A percentile compares a stretch with the other conserved stretches of the same genome.
Evolutionary conservation across 768 basidiomycete species (phyloP).

Genomic region (Tremella fuciformis): DNA sequence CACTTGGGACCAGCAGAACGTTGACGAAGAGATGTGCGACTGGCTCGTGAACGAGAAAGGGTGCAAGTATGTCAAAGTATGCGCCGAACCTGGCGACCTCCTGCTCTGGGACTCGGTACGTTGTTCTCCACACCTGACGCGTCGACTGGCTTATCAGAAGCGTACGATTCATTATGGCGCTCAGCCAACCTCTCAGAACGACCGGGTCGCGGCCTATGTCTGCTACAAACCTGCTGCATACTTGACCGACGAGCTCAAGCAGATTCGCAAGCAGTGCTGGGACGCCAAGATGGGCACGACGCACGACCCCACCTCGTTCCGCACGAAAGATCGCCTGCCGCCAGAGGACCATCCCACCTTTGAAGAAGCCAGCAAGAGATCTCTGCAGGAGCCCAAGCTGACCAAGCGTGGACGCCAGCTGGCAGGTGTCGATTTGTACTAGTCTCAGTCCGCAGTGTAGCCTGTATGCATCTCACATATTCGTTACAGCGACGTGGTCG

Average conservation of each 20-base stretch:
- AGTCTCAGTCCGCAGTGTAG: not conserved
- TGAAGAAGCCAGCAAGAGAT: not conserved
- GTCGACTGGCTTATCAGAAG: conserved; percentile 1
- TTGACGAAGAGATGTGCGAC: conserved; percentile 17
- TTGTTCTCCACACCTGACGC: too few relatives aligned
- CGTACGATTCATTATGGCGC: conserved; percentile 39
- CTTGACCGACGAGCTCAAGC: conserved; percentile 17
- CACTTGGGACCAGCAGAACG: not conserved
- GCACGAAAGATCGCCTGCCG: too few relatives aligned
- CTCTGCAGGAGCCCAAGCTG: conserved; percentile 14
- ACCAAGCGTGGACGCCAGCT: conserved; percentile 12
- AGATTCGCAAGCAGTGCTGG: conserved; percentile 22
- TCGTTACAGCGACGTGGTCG: too few relatives aligned
- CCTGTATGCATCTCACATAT: too few relatives aligned
- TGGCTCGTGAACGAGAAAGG: conserved; percentile 45
- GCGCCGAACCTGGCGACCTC: conserved; percentile 46
- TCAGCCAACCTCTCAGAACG: conserved; percentile 23
- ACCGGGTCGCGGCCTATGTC: conserved; percentile 36
- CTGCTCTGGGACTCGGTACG: conserved; percentile 42
- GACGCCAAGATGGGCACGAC: conserved; percentile 22
- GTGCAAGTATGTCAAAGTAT: conserved; percentile 45
- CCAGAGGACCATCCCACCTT: too few relatives aligned
- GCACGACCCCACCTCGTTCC: conserved; percentile 15
- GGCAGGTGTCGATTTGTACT: conserved; percentile 5
- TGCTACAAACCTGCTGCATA: conserved; percentile 32